phyloP scores from a whole-genome alignment of 805 yeast species.

The Starmerella asiatica region DNA sequence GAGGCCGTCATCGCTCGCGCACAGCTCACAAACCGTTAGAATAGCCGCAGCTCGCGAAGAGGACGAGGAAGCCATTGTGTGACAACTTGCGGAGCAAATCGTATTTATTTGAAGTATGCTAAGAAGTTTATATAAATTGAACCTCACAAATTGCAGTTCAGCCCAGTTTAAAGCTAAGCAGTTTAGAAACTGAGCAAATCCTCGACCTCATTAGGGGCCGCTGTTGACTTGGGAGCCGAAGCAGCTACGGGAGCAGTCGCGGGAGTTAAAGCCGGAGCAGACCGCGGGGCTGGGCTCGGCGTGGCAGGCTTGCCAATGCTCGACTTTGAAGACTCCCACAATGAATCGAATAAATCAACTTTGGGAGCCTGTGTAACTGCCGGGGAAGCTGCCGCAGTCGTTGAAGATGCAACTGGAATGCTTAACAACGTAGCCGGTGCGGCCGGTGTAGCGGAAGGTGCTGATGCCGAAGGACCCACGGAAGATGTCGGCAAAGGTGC shows the following conservation, averaged over 20 bases:
- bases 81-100: no score
- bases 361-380: slow-evolving; percentile 11
- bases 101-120: no score
- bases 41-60: slow-evolving; percentile 10
- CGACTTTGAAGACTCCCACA: slow-evolving; percentile 26
- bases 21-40: slow-evolving; percentile 10
- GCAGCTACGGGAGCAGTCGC: slow-evolving; percentile 6
- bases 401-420: not conserved
- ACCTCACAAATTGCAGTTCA: no score
- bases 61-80: slow-evolving; percentile 1
- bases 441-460: slow-evolving; percentile 7
- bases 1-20: slow-evolving; percentile 19
- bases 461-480: not conserved
- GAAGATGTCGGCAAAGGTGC: slow-evolving; percentile 13
- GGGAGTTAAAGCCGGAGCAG: slow-evolving; percentile 12
- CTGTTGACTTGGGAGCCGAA: not conserved
- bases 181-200: slow-evolving; percentile 15
- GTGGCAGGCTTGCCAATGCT: slow-evolving; percentile 6
- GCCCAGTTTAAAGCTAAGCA: no score
- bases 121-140: no score
- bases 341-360: slow-evolving; percentile 30
- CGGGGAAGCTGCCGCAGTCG: not conserved
- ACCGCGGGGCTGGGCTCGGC: slow-evolving; percentile 1
- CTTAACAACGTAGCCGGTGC: not conserved
- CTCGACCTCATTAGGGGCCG: not conserved